Evolutionary conservation across 2,329 filamentous ascomycete genomes (phyloP).

Genomic region (Aspergillus persii): DNA sequence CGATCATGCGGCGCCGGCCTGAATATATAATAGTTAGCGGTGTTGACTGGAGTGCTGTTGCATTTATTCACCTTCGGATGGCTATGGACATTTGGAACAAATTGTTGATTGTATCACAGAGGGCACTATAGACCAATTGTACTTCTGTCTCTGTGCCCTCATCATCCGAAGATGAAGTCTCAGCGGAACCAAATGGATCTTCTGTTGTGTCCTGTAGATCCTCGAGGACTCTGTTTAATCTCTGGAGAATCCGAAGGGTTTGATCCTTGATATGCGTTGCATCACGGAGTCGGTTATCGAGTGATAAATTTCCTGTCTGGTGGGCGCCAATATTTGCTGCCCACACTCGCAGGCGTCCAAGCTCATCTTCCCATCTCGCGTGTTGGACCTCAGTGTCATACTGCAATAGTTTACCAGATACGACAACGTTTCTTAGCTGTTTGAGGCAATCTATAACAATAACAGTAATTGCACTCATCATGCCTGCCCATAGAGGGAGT

Average conservation of each 20-base stretch:
- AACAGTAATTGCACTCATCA: neutral
- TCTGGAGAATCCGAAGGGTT: neutral
- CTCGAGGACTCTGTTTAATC: neutral
- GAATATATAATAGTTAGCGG: neutral
- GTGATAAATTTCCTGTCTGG: slow-evolving; percentile 20
- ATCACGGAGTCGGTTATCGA: slow-evolving; percentile 27
- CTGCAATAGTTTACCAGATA: neutral
- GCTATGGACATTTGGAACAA: neutral
- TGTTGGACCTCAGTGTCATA: neutral
- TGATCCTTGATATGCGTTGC: slow-evolving; percentile 11
- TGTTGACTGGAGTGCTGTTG: neutral
- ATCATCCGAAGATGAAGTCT: neutral
- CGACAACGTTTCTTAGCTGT: neutral
- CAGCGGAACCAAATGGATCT: neutral
- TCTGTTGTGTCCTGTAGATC: neutral
- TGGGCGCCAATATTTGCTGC: slow-evolving; percentile 28
- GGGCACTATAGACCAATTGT: neutral
- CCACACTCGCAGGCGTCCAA: slow-evolving; percentile 20
- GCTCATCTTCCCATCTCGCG: slow-evolving; percentile 8
- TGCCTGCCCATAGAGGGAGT: neutral
- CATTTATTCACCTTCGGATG: neutral
- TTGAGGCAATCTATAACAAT: neutral
- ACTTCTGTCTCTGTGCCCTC: neutral
- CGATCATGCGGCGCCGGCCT: neutral
- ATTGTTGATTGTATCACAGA: neutral